Evolutionary conservation across 192 early-diverging fungal species (phyloP).

Genomic region (Entomortierella lignicola): DNA sequence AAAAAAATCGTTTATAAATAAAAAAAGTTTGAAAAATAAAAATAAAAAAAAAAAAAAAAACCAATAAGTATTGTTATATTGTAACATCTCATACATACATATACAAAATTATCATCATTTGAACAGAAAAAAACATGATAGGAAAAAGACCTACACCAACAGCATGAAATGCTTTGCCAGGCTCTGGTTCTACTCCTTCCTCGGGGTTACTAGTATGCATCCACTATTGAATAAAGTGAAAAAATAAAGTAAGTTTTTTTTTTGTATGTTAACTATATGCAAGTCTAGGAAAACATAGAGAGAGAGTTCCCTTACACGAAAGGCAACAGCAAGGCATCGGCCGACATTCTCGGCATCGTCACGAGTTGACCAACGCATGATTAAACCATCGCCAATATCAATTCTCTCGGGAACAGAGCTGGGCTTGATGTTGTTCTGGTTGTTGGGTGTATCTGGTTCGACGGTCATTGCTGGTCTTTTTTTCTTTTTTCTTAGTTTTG

Average conservation of each 20-base stretch:
- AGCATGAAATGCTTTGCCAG: conserved; percentile 5
- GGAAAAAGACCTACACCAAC: conserved; percentile 11
- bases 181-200: conserved; percentile 14
- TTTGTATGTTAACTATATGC: background rate
- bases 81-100: too few relatives aligned
- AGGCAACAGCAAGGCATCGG: background rate
- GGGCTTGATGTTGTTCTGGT: too few relatives aligned
- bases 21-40: too few relatives aligned
- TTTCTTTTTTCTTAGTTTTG: too few relatives aligned
- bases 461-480: background rate
- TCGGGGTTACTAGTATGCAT: background rate
- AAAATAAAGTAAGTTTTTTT: background rate
- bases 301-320: background rate
- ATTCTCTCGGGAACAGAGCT: conserved; percentile 24
- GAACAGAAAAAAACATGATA: too few relatives aligned
- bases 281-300: background rate
- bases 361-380: conserved; percentile 36
- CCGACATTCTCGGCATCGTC: conserved; percentile 12
- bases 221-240: conserved; percentile 6
- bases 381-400: conserved; percentile 35
- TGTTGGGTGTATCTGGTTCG: background rate
- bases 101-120: too few relatives aligned
- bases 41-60: background rate
- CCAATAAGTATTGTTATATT: too few relatives aligned
- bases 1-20: too few relatives aligned